These are phyloP conservation scores for Petasospora rhodanensis DNA, from an alignment of 1,139 yeast species.

Conservation along the genomic window DNA sequence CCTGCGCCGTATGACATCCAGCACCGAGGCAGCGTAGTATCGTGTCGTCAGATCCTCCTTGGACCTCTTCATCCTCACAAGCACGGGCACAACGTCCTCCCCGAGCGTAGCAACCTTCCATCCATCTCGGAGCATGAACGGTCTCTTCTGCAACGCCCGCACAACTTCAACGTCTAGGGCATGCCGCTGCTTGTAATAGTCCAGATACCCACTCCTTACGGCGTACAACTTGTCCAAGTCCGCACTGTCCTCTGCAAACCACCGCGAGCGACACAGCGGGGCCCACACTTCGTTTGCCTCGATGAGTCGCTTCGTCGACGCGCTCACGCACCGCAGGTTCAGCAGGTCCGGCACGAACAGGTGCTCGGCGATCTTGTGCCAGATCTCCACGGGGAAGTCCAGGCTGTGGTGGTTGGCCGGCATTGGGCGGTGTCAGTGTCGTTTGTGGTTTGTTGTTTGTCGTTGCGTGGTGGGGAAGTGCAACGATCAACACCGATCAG, in stretches of 20 bases:
- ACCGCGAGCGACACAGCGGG: constrained; percentile 9
- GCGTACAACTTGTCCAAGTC: not conserved
- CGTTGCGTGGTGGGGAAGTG: no score
- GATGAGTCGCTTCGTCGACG: constrained; percentile 3
- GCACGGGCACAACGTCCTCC: constrained; percentile 8
- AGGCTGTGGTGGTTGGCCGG: no score
- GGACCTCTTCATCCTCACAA: constrained; percentile 6
- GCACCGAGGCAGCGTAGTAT: constrained; percentile 10
- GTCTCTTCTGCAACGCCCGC: constrained; percentile 1
- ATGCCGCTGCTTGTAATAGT: constrained; percentile 6
- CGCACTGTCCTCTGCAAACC: constrained; percentile 11
- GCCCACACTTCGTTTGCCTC: constrained; percentile 18
- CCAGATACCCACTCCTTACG: not conserved
- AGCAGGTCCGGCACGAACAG: constrained; percentile 13
- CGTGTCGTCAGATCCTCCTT: constrained; percentile 7
- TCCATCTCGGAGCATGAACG: constrained; percentile 8
- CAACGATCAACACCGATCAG: no score
- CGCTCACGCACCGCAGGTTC: constrained; percentile 11
- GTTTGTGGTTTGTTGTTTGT: no score
- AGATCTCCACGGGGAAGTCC: constrained; percentile 19
- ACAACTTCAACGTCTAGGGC: constrained; percentile 1
- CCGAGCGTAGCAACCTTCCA: constrained; percentile 10
- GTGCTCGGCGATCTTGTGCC: constrained; percentile 9
- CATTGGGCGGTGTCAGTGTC: no score
- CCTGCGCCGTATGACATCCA: constrained; percentile 7